Evolutionary conservation across 768 basidiomycete genomes (phyloP).

Genomic region (Psilocybe azurescens): DNA sequence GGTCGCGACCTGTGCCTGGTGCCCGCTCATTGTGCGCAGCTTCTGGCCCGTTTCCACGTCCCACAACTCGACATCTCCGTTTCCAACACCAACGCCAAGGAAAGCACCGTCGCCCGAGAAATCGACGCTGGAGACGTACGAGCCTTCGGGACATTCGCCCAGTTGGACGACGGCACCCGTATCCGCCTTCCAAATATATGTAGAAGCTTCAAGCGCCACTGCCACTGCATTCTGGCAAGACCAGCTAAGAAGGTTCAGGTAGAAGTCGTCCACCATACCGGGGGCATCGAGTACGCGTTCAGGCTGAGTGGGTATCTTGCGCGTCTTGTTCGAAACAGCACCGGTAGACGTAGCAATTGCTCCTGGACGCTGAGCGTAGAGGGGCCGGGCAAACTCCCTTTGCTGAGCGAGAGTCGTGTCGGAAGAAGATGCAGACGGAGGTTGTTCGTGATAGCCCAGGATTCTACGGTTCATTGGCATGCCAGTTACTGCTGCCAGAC

Average conservation of each 20-base stretch:
- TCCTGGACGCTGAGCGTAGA: slow-evolving; percentile 71
- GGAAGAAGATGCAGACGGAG: slow-evolving; percentile 74
- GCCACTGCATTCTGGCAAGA: slow-evolving; percentile 85
- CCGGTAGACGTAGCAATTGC: slow-evolving; percentile 69
- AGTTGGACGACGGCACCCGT: slow-evolving; percentile 83
- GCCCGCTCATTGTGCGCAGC: slow-evolving; percentile 90
- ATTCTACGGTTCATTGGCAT: slow-evolving; percentile 82
- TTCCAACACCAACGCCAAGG: slow-evolving; percentile 80
- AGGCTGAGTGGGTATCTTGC: slow-evolving; percentile 85
- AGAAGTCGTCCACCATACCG: slow-evolving; percentile 94
- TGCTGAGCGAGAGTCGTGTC: slow-evolving; percentile 78
- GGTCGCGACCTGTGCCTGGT: slow-evolving; percentile 81
- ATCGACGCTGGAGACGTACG: slow-evolving; percentile 77
- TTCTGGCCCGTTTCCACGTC: slow-evolving; percentile 81
- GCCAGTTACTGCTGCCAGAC: slow-evolving; percentile 77
- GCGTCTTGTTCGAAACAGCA: slow-evolving; percentile 67
- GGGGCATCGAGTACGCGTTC: slow-evolving; percentile 97
- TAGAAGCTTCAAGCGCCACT: slow-evolving; percentile 85
- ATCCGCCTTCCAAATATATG: slow-evolving; percentile 95
- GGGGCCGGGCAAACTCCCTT: slow-evolving; percentile 76
- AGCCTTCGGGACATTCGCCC: slow-evolving; percentile 75
- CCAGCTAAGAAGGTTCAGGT: slow-evolving; percentile 94
- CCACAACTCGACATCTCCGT: slow-evolving; percentile 94
- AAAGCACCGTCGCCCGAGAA: slow-evolving; percentile 84
- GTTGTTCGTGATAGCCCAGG: slow-evolving; percentile 87